A percentile compares a stretch with the other conserved stretches of the same genome.
Conservation (phyloP, 768 basidiomycete species). For the Naganishia vishniacii region DNA sequence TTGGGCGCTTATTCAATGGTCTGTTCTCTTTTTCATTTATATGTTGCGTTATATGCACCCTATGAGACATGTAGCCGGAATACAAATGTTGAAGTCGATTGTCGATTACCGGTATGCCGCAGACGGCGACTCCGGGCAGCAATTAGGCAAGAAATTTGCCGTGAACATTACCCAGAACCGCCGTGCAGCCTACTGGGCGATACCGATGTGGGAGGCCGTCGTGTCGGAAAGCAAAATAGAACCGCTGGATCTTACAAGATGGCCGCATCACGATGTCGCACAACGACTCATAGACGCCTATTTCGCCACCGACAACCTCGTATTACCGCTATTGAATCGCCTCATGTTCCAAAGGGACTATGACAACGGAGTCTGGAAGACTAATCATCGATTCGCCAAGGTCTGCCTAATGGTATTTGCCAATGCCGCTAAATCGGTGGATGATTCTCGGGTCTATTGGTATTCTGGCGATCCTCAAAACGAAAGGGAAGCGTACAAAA, state of each 20-base stretch:
- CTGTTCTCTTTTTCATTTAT: slow-evolving; percentile 1
- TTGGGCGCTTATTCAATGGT: slow-evolving; percentile 4
- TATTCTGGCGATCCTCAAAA: slow-evolving; percentile 22
- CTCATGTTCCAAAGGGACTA: slow-evolving; percentile 61
- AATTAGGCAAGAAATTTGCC: slow-evolving; percentile 11
- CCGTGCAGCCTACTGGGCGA: slow-evolving; percentile 44
- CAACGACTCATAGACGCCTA: slow-evolving; percentile 59
- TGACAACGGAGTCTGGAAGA: slow-evolving; percentile 54
- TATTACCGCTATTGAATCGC: slow-evolving; percentile 63
- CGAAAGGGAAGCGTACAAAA: slow-evolving; percentile 33
- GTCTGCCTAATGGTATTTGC: slow-evolving; percentile 67
- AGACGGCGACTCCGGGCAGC: slow-evolving; percentile 4
- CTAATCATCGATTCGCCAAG: slow-evolving; percentile 54
- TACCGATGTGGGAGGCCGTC: slow-evolving; percentile 48
- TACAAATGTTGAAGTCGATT: slow-evolving; percentile 37
- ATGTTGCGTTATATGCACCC: background rate
- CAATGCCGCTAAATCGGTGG: slow-evolving; percentile 57
- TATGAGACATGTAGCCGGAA: slow-evolving; percentile 29
- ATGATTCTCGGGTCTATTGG: slow-evolving; percentile 58
- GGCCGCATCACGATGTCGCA: slow-evolving; percentile 58
- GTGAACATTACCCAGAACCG: slow-evolving; percentile 30
- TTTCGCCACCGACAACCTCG: slow-evolving; percentile 59
- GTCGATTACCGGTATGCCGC: slow-evolving; percentile 36
- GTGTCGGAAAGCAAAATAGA: slow-evolving; percentile 36
- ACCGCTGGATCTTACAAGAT: slow-evolving; percentile 52